phyloP scores from a whole-genome alignment of 2,329 filamentous ascomycete genomes.

The Fusarium succisae region DNA sequence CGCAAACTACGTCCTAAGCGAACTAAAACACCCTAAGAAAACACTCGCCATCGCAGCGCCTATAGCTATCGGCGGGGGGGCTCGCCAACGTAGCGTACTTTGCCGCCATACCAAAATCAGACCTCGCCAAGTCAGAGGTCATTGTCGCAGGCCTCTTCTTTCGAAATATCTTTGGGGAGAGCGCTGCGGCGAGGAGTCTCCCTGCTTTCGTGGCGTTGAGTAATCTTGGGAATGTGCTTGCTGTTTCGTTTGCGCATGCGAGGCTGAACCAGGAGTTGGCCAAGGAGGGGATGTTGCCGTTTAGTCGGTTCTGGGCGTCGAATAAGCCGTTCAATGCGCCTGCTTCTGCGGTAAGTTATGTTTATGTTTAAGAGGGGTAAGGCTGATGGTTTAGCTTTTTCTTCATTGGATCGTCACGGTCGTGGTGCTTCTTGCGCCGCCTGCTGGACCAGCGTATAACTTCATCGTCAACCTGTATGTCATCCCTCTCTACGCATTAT shows the following conservation, averaged over 20 bases:
- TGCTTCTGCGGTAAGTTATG: conserved; percentile 57
- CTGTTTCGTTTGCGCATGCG: conserved; percentile 67
- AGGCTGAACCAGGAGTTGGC: conserved; percentile 72
- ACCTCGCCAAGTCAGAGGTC: conserved; percentile 66
- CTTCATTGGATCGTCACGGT: conserved; percentile 73
- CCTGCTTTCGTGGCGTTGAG: conserved; percentile 69
- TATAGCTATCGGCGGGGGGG: conserved; percentile 66
- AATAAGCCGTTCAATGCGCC: conserved; percentile 74
- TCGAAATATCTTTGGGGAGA: conserved; percentile 67
- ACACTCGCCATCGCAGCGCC: conserved; percentile 66
- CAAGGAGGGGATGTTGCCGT: conserved; percentile 75
- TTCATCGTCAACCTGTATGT: conserved; percentile 66
- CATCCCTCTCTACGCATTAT: fast-evolving
- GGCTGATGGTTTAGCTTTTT: conserved; percentile 55
- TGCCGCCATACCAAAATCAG: conserved; percentile 66
- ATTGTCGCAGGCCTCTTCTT: conserved; percentile 71
- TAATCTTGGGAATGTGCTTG: conserved; percentile 70
- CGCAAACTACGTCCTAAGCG: conserved; percentile 68
- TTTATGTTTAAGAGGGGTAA: fast-evolving
- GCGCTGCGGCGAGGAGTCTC: conserved; percentile 58
- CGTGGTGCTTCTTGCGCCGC: conserved; percentile 72
- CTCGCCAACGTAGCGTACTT: conserved; percentile 74
- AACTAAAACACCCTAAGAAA: conserved; percentile 63
- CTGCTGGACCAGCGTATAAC: conserved; percentile 74
- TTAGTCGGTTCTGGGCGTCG: conserved; percentile 73